Conservation (phyloP, 345 rosid genomes). For the Linum lewisii region DNA sequence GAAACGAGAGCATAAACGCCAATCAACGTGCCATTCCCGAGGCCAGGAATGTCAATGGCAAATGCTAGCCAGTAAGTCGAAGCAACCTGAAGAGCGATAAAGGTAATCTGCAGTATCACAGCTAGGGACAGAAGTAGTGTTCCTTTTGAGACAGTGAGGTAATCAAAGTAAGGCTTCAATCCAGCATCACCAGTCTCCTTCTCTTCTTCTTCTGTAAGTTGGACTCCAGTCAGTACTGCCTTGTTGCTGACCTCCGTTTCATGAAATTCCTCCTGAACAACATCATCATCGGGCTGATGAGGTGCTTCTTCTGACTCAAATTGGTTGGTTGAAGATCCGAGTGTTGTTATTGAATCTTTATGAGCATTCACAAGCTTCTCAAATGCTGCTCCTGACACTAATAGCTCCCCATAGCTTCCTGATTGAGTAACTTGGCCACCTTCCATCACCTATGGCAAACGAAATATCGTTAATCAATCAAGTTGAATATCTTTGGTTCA, state of each 20-base stretch:
- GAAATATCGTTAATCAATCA: not conserved
- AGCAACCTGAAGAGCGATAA: slow-evolving; percentile 47
- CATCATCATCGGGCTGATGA: slow-evolving; percentile 5
- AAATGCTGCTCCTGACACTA: slow-evolving; percentile 47
- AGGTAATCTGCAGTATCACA: slow-evolving; percentile 26
- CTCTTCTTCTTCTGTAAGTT: slow-evolving; percentile 63
- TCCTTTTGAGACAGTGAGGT: slow-evolving; percentile 42
- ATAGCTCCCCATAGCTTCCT: slow-evolving; percentile 53
- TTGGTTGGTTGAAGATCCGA: slow-evolving; percentile 21
- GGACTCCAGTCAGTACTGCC: slow-evolving; percentile 26
- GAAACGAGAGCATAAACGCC: slow-evolving; percentile 53
- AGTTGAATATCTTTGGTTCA: not conserved
- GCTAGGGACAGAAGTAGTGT: slow-evolving; percentile 23
- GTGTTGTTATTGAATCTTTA: slow-evolving; percentile 37
- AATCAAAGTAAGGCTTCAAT: slow-evolving; percentile 56
- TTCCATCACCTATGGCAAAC: slow-evolving; percentile 43
- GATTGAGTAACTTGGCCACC: slow-evolving; percentile 45
- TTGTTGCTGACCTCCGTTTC: slow-evolving; percentile 24
- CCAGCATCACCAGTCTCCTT: slow-evolving; percentile 53
- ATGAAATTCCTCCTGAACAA: slow-evolving; percentile 13
- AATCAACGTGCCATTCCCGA: slow-evolving; percentile 31
- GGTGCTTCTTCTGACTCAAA: slow-evolving; percentile 13
- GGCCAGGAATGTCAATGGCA: slow-evolving; percentile 42
- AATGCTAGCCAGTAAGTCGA: slow-evolving; percentile 69
- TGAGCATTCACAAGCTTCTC: slow-evolving; percentile 72